Conservation (phyloP, 1,139 yeast species). For the Diutina ranongensis region DNA sequence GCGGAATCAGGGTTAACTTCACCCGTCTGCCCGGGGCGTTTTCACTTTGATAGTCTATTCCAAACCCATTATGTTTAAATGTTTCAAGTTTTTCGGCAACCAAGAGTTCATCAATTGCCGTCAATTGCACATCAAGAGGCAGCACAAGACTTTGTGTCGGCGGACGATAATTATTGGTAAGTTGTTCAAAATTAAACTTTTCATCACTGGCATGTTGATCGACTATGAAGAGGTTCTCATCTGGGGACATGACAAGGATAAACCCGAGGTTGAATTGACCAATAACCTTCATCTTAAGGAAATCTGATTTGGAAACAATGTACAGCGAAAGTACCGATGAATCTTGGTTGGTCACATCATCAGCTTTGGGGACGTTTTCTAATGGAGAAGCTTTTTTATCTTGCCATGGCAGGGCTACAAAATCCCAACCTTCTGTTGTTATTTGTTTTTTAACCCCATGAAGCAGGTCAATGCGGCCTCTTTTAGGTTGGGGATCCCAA, state of each 20-base stretch:
- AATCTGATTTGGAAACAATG: constrained; percentile 37
- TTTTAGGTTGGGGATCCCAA: not conserved
- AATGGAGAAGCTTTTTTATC: not conserved
- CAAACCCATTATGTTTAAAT: constrained; percentile 71
- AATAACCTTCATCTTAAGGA: constrained; percentile 57
- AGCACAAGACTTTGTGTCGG: not conserved
- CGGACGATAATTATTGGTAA: not conserved
- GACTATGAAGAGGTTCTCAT: constrained; percentile 59
- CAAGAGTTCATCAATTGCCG: constrained; percentile 59
- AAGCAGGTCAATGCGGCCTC: not conserved
- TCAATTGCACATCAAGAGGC: not conserved
- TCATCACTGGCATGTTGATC: constrained; percentile 99
- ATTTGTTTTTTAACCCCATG: not conserved
- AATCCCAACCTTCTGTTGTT: not conserved
- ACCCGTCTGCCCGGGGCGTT: constrained; percentile 44
- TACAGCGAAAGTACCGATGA: not conserved
- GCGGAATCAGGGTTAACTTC: constrained; percentile 52
- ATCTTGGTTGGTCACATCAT: not conserved
- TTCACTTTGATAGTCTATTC: constrained; percentile 34
- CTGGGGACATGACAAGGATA: constrained; percentile 46
- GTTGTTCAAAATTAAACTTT: constrained; percentile 47
- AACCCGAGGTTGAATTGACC: constrained; percentile 95
- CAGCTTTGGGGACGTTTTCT: not conserved
- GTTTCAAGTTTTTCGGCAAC: constrained; percentile 46
- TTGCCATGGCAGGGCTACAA: not conserved